Conservation (phyloP, 2,329 filamentous ascomycete genomes). For the Xenoacremonium recifei region DNA sequence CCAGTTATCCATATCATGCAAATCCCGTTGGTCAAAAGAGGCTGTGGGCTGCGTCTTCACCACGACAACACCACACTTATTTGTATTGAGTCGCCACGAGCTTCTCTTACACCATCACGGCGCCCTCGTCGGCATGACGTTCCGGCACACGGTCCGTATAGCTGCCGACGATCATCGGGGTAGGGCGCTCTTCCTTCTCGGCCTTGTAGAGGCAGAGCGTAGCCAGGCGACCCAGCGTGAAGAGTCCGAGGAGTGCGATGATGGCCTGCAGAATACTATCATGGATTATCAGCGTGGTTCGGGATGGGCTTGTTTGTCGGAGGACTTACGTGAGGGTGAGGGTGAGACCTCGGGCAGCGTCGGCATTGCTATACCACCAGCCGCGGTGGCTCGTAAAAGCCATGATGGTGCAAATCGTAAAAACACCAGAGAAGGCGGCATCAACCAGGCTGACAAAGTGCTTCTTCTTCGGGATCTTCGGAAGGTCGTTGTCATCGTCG, state of each 20-base stretch:
- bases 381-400: constrained; percentile 6
- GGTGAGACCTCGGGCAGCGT: constrained; percentile 7
- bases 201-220: constrained; percentile 16
- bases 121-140: too few species aligned
- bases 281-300: neutral
- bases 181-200: constrained; percentile 10
- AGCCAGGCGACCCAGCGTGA: constrained; percentile 17
- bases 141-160: constrained; percentile 19
- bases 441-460: constrained; percentile 17
- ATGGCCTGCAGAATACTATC: constrained; percentile 8
- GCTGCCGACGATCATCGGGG: constrained; percentile 11
- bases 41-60: too few species aligned
- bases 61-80: too few species aligned
- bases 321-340: constrained; percentile 19
- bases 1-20: too few species aligned
- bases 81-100: too few species aligned
- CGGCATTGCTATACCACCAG: neutral
- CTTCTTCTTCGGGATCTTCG: neutral
- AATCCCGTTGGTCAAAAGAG: too few species aligned
- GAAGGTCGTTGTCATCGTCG: neutral
- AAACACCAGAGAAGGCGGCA: constrained; percentile 13
- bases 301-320: neutral
- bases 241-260: constrained; percentile 13
- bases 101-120: too few species aligned
- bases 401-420: constrained; percentile 17